phyloP scores from a whole-genome alignment of 2,329 filamentous ascomycete genomes.

The Paracoccidioides brasiliensis region DNA sequence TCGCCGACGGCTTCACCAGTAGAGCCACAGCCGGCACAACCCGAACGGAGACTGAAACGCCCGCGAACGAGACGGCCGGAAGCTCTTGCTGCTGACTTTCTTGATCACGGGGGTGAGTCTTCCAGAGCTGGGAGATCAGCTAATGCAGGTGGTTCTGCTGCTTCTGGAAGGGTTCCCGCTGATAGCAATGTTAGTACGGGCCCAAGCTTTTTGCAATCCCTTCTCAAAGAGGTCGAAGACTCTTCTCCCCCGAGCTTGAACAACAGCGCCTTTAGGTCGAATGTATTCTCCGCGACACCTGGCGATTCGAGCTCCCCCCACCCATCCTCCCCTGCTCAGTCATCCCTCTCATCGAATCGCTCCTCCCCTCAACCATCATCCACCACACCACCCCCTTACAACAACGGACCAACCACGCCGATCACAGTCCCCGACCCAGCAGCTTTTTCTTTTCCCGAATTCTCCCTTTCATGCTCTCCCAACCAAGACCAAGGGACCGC shows the following conservation, averaged over 20 bases:
- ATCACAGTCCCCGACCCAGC: conserved; percentile 57
- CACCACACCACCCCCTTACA: conserved; percentile 55
- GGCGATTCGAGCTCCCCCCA: conserved; percentile 18
- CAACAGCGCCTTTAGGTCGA: conserved; percentile 19
- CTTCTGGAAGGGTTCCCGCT: conserved; percentile 14
- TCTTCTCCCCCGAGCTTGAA: conserved; percentile 20
- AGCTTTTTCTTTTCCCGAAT: conserved; percentile 60
- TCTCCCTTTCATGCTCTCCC: conserved; percentile 50
- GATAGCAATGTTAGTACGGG: conserved; percentile 30
- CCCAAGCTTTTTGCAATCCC: conserved; percentile 72
- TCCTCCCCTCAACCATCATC: conserved; percentile 56
- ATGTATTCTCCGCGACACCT: conserved; percentile 26
- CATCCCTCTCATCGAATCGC: conserved; percentile 40
- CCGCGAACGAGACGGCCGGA: conserved; percentile 62
- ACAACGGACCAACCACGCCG: conserved; percentile 53
- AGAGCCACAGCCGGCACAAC: conserved; percentile 52
- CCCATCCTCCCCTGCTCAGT: conserved; percentile 25
- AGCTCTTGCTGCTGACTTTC: conserved; percentile 34
- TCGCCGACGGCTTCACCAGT: conserved; percentile 60
- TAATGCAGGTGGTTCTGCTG: conserved; percentile 6
- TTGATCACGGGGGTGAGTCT: conserved; percentile 22
- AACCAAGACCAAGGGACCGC: conserved; percentile 17
- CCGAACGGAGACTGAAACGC: conserved; percentile 74
- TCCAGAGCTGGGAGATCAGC: conserved; percentile 23
- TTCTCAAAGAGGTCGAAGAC: conserved; percentile 77